phyloP scores from a whole-genome alignment of 129 eudicot species.

The Glebionis coronaria region DNA sequence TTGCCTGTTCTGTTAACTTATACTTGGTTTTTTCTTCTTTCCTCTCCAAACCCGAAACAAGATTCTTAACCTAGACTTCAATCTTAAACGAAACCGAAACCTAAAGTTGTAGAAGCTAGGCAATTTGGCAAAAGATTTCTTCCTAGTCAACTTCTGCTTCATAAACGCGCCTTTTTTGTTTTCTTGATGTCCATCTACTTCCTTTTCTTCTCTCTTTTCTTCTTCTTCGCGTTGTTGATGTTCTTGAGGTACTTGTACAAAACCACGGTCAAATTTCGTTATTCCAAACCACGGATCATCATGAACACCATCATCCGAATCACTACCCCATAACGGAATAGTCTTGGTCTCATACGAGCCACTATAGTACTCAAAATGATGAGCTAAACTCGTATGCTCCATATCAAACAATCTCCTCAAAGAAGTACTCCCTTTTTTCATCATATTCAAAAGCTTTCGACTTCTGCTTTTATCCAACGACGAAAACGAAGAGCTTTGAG shows the following conservation, averaged over 20 bases:
- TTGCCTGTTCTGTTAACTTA: not conserved
- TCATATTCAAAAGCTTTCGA: slow-evolving; percentile 46
- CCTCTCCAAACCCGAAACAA: slow-evolving; percentile 2
- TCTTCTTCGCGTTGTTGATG: slow-evolving; percentile 10
- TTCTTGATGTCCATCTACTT: not conserved
- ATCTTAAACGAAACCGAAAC: slow-evolving; percentile 28
- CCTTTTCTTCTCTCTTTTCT: not conserved
- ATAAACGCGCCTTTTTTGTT: slow-evolving; percentile 4
- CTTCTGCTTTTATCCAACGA: slow-evolving; percentile 34
- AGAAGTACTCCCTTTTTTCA: slow-evolving; percentile 71
- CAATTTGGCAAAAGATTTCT: slow-evolving; percentile 50
- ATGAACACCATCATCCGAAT: slow-evolving; percentile 47
- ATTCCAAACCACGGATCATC: slow-evolving; percentile 70
- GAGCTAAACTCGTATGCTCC: slow-evolving; percentile 70
- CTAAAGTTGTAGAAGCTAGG: slow-evolving; percentile 51
- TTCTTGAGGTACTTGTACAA: slow-evolving; percentile 12
- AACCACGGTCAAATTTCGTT: slow-evolving; percentile 1
- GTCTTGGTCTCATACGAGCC: slow-evolving; percentile 55
- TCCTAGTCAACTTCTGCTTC: slow-evolving; percentile 46
- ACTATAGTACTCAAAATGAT: slow-evolving; percentile 51
- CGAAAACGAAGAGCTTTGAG: slow-evolving; percentile 39
- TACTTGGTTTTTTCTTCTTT: slow-evolving; percentile 4
- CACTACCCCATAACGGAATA: slow-evolving; percentile 73
- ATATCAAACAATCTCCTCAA: slow-evolving; percentile 64
- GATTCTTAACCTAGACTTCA: slow-evolving; percentile 34